These are phyloP conservation scores for Wickerhamia fluorescens DNA, from an alignment of 805 yeast species.

Conservation along the genomic window DNA sequence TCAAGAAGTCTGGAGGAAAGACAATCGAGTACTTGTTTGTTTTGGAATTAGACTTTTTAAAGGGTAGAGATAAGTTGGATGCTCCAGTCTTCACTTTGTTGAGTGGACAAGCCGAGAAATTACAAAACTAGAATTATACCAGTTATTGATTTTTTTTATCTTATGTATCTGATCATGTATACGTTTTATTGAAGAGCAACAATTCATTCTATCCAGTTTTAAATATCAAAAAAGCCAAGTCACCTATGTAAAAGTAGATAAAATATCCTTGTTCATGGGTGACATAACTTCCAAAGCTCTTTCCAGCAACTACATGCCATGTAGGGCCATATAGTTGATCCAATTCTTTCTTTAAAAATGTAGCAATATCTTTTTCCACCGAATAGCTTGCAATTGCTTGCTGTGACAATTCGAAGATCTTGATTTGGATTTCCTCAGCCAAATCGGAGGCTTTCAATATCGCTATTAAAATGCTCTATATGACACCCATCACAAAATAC, in stretches of 20 bases:
- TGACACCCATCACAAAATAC: background rate
- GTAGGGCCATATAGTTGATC: constrained; percentile 61
- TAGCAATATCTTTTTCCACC: constrained; percentile 59
- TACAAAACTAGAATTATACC: no score
- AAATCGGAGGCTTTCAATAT: constrained; percentile 38
- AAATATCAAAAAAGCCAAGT: constrained; percentile 60
- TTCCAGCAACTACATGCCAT: constrained; percentile 81
- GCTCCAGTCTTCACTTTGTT: constrained; percentile 88
- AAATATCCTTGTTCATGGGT: constrained; percentile 74
- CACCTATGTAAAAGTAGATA: constrained; percentile 63
- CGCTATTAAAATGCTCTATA: no score
- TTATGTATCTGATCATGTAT: background rate
- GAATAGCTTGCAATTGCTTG: constrained; percentile 34
- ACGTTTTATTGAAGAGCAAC: background rate
- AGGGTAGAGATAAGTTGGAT: constrained; percentile 81
- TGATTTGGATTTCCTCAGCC: constrained; percentile 46
- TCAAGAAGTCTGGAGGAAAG: constrained; percentile 57
- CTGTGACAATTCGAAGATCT: constrained; percentile 40
- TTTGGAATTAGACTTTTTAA: constrained; percentile 90
- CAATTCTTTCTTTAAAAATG: constrained; percentile 55
- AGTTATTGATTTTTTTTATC: background rate
- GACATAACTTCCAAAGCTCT: constrained; percentile 71
- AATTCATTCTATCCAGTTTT: constrained; percentile 47
- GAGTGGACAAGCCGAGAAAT: constrained; percentile 66
- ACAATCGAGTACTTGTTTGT: constrained; percentile 80